phyloP scores from a whole-genome alignment of 192 early-diverging fungal species.

The Backusella westeae region DNA sequence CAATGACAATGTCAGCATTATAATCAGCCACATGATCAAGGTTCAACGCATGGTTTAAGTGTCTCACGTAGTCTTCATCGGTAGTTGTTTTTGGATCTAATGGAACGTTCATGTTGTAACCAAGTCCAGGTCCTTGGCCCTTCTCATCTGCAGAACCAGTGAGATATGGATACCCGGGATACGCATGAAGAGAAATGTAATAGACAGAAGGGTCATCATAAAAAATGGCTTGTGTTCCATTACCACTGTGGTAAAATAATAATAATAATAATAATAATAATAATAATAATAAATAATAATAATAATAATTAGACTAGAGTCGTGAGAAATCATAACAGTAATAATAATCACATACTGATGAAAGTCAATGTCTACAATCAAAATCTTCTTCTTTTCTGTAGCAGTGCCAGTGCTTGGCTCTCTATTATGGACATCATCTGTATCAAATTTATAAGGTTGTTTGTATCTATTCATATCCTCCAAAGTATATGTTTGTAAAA shows the following conservation, averaged over 20 bases:
- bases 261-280: not conserved
- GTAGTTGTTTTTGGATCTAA: conserved; percentile 48
- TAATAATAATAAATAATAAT: not conserved
- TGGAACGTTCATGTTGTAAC: conserved; percentile 69
- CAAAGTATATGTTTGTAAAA: conserved; percentile 41
- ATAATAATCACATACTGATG: conserved; percentile 45
- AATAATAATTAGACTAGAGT: not conserved
- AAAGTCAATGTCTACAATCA: conserved; percentile 55
- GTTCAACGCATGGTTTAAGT: conserved; percentile 42
- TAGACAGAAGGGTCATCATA: conserved; percentile 54
- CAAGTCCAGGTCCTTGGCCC: conserved; percentile 59
- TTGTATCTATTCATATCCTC: conserved; percentile 18
- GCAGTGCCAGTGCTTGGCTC: not conserved
- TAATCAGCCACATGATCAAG: conserved; percentile 40
- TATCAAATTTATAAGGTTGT: not conserved
- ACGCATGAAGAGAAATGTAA: conserved; percentile 61
- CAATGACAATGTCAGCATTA: conserved; percentile 54
- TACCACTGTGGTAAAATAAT: conserved; percentile 39
- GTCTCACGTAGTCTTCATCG: conserved; percentile 55
- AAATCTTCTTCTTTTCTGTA: conserved; percentile 37
- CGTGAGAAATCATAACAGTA: not conserved
- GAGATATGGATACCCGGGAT: conserved; percentile 63
- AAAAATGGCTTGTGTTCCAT: conserved; percentile 57
- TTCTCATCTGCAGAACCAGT: conserved; percentile 53
- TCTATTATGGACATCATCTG: not conserved